phyloP scores from a whole-genome alignment of 495 filamentous ascomycete species.

The Aspergillus diversus region DNA sequence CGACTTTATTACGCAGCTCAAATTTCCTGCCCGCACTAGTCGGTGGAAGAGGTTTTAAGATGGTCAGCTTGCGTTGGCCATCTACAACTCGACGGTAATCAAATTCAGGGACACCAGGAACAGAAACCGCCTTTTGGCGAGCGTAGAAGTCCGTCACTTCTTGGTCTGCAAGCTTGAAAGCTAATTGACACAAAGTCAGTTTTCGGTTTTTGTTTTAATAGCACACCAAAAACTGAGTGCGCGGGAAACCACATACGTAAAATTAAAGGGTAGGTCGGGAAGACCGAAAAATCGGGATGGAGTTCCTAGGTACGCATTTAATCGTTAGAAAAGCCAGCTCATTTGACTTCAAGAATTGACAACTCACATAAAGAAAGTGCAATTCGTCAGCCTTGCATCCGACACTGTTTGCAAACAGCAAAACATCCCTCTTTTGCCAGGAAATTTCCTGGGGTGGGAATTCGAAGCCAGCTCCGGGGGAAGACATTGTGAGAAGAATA shows the following conservation, averaged over 20 bases:
- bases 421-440: constrained; percentile 83
- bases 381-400: constrained; percentile 85
- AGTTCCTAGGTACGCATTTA: constrained; percentile 60
- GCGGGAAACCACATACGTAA: constrained; percentile 55
- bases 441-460: constrained; percentile 71
- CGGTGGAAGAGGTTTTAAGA: constrained; percentile 76
- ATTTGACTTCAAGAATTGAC: not conserved
- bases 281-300: constrained; percentile 79
- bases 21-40: constrained; percentile 75
- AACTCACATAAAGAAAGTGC: constrained; percentile 79
- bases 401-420: constrained; percentile 88
- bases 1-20: constrained; percentile 75
- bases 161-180: constrained; percentile 77
- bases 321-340: not conserved
- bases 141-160: constrained; percentile 91
- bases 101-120: constrained; percentile 78
- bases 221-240: not conserved
- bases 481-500: constrained; percentile 38
- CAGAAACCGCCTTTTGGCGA: constrained; percentile 55
- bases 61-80: constrained; percentile 78
- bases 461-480: constrained; percentile 77
- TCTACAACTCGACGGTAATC: constrained; percentile 77
- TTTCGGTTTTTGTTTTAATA: not conserved
- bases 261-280: constrained; percentile 85
- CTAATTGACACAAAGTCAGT: constrained; percentile 42